Base-by-base conservation (phyloP, 2,329 filamentous ascomycete species). In the Lachnellula willkommii region DNA sequence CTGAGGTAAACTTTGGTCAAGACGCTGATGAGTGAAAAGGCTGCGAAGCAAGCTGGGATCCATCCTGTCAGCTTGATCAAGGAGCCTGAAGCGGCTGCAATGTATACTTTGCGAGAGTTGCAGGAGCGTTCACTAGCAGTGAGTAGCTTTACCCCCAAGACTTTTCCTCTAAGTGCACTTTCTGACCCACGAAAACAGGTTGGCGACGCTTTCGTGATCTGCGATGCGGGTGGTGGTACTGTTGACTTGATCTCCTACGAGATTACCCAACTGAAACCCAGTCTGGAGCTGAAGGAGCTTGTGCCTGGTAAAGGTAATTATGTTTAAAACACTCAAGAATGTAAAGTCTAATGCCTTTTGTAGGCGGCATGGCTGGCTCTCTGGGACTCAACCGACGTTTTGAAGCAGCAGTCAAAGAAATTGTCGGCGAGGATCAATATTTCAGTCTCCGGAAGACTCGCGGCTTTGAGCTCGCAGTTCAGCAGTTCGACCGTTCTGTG, bases 161-260 rank as follows among this genome's bases (percentile, higher is more conserved):
- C n/a, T n/a, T n/a, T n/a, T n/a, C n/a, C n/a, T n/a, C n/a, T n/a
- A n/a, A n/a, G n/a, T n/a, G n/a, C n/a, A n/a, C n/a, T n/a, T n/a
- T n/a, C n/a, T n/a, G 12, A 15, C 35, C 7, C 36, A 43, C 17
- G 12, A n/a, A 45, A 22, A 20, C 67, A 66, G 63, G 55, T 69
- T 60, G 42, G 67, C 59, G 39, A 69, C 51, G 35, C 50, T 3
- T 57, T 57, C 17, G 52, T 81, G n/a, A 74, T 81, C 4, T 80
- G 77, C 53, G 79, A 82, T 66, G 77, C 76, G 50, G 74, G 74
- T 47, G 78, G 78, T 45, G 78, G 78, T 9, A 80, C 77, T 2
- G 77, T 90, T 7, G 87, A 90, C 78, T 71, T 90, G 40, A 91
- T 91, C 59, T 87, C 88, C 1, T 91, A 91, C 70, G 85, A 87